Evolutionary conservation across 1,139 yeast species (phyloP), one percentile per base, ranked within the genome.

Genomic region (Zygoascus hellenicus): DNA sequence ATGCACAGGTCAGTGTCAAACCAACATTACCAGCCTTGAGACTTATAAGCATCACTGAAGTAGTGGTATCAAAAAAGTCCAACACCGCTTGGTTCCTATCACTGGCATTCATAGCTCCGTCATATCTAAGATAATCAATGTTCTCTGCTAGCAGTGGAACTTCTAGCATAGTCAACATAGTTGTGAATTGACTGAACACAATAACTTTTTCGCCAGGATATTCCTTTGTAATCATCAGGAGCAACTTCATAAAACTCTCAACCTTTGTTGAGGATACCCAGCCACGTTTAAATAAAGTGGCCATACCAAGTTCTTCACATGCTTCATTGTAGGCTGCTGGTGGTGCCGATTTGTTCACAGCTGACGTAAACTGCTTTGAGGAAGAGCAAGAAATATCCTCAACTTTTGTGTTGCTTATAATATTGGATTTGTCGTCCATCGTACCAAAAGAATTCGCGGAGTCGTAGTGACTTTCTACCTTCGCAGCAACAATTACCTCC

Each of bases 21-120:
- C 97, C 97, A 11, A 89, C 92, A 62, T 87, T 89, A 57, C 97
- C 97, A 1, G 97, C 96, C 60, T 83, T 83, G 60, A 90, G 74
- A 0, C 96, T 86, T 22, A 88, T 74, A 44, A 90, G 69, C 61
- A 90, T 65, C 9, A 90, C 75, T 43, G 72, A 71, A 30, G 71
- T 66, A 2, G 67, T 64, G 1, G 74, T 67, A 50, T 78, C 78
- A 62, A 82, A 83, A 60, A 90, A 89, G 43, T 70, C 67, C 48
- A 74, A 74, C 38, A 90, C 79, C 0, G 80, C 75, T 5, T 71
- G 70, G 58, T 85, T 80, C 57, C 94, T 82, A 15, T 71, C 72
- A 32, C 74, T 77, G 1, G 87, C 73, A 49, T 72, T 71, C 96
- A 90, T 84, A 3, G 82, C 71, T 9, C 97, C 97, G 58, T 86